Percentiles rank a stretch among this genome's conserved stretches.
phyloP scores from a whole-genome alignment of 352 stramenopile genomes.

The Globisporangium rhizosaccharum region DNA sequence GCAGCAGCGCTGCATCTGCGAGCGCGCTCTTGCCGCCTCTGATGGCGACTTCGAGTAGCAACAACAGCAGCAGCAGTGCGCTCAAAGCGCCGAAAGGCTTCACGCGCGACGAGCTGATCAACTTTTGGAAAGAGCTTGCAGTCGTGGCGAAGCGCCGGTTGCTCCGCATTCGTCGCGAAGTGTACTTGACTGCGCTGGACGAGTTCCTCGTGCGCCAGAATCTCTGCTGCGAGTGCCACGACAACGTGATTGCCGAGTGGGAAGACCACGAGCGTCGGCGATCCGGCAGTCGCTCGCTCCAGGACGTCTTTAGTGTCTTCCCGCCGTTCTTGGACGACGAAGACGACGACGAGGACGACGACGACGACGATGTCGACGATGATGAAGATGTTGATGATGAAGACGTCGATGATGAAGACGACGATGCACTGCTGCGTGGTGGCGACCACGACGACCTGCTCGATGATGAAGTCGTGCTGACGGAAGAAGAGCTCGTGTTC shows the following conservation, averaged over 20 bases:
- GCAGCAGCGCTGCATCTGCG: background rate
- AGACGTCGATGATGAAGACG: conserved; percentile 26
- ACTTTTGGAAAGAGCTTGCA: conserved; percentile 75
- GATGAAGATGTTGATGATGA: conserved; percentile 52
- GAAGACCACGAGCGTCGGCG: conserved; percentile 69
- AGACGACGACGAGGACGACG: conserved; percentile 55
- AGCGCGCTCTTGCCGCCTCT: conserved; percentile 10
- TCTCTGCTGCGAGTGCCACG: conserved; percentile 77
- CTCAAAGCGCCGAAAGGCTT: conserved; percentile 44
- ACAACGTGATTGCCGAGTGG: conserved; percentile 81
- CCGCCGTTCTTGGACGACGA: conserved; percentile 70
- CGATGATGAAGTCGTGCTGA: conserved; percentile 35
- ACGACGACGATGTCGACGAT: conserved; percentile 50
- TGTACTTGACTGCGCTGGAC: conserved; percentile 62
- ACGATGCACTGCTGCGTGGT: conserved; percentile 30
- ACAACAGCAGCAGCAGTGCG: conserved; percentile 1
- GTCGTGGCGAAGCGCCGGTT: conserved; percentile 56
- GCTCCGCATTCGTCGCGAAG: conserved; percentile 66
- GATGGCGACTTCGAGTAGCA: background rate
- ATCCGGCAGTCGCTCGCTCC: conserved; percentile 56
- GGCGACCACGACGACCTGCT: conserved; percentile 29
- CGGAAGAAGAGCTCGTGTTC: conserved; percentile 65
- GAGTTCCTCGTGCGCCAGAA: conserved; percentile 75
- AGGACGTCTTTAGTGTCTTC: conserved; percentile 75
- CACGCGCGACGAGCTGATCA: conserved; percentile 69